Conservation (phyloP, 192 early-diverging fungal genomes). For the Coemansia sp. region DNA sequence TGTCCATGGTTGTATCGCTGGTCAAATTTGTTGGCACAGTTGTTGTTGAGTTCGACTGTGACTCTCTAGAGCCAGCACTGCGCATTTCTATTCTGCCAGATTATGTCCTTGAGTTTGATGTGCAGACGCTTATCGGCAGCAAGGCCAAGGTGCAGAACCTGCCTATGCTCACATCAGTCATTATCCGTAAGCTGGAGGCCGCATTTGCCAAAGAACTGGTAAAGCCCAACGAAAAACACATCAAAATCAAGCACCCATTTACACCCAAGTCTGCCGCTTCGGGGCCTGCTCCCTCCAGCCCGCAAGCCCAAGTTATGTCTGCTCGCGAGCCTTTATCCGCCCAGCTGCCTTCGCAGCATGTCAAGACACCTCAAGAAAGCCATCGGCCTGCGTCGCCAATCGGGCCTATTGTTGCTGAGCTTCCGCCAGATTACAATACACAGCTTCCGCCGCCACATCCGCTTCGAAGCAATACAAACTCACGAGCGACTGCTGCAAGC, state of each 20-base stretch:
- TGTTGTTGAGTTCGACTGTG: conserved; percentile 49
- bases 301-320: too few species aligned
- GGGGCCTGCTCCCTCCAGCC: background rate
- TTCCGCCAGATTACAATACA: conserved; percentile 52
- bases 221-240: conserved; percentile 43
- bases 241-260: conserved; percentile 52
- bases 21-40: conserved; percentile 89
- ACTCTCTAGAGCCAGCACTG: conserved; percentile 28
- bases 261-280: conserved; percentile 26
- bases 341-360: too few species aligned
- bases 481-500: conserved; percentile 31
- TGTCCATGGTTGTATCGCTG: conserved; percentile 81
- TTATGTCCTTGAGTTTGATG: conserved; percentile 82
- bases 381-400: conserved; percentile 19
- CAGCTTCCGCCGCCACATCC: conserved; percentile 51
- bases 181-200: conserved; percentile 67
- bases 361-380: background rate
- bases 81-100: conserved; percentile 56
- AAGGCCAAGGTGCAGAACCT: conserved; percentile 96
- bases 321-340: too few species aligned
- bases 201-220: conserved; percentile 50
- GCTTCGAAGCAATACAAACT: conserved; percentile 31
- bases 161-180: conserved; percentile 86
- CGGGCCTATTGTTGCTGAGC: conserved; percentile 22
- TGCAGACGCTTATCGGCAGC: conserved; percentile 88